These are phyloP conservation scores for Phytopythium helicoides DNA, from an alignment of 352 stramenopile genomes.

Conservation along the genomic window DNA sequence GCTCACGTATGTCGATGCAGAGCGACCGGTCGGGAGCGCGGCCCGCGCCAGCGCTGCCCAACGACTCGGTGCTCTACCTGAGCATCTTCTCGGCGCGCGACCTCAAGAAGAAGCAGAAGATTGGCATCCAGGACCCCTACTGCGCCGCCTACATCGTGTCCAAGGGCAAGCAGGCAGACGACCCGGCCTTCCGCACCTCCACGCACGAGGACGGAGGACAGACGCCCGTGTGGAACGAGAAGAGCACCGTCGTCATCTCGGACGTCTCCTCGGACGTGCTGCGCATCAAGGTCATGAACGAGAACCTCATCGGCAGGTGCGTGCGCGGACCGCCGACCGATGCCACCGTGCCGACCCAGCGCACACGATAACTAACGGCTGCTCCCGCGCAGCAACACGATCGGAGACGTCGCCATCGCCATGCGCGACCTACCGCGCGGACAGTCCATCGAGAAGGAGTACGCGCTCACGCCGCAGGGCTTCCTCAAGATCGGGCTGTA, in stretches of 20 bases:
- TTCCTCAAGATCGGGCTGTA: constrained; percentile 73
- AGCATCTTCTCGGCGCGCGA: constrained; percentile 60
- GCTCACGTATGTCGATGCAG: constrained; percentile 25
- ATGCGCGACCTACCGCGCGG: constrained; percentile 69
- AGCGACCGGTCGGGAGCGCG: constrained; percentile 31
- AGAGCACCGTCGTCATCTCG: constrained; percentile 64
- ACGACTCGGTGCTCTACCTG: constrained; percentile 71
- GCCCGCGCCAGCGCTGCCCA: constrained; percentile 37
- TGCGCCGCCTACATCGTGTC: constrained; percentile 60
- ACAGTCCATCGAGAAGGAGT: constrained; percentile 79
- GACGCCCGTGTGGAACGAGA: constrained; percentile 69
- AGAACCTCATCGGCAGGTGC: constrained; percentile 80
- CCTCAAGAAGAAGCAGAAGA: constrained; percentile 63
- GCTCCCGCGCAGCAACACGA: constrained; percentile 44
- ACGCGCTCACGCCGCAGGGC: constrained; percentile 62
- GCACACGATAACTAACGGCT: neutral
- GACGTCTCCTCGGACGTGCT: constrained; percentile 67
- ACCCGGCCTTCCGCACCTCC: constrained; percentile 65
- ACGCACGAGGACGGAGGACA: constrained; percentile 71
- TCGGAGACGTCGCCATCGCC: constrained; percentile 66
- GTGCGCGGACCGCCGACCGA: neutral
- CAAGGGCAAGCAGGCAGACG: constrained; percentile 42
- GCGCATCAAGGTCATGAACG: constrained; percentile 70
- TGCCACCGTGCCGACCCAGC: too few species aligned
- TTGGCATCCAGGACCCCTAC: constrained; percentile 77